A percentile compares a stretch with the other conserved stretches of the same genome.
These are phyloP conservation scores for Murraya koenigii DNA, from an alignment of 345 rosid genomes.

Conservation along the genomic window DNA sequence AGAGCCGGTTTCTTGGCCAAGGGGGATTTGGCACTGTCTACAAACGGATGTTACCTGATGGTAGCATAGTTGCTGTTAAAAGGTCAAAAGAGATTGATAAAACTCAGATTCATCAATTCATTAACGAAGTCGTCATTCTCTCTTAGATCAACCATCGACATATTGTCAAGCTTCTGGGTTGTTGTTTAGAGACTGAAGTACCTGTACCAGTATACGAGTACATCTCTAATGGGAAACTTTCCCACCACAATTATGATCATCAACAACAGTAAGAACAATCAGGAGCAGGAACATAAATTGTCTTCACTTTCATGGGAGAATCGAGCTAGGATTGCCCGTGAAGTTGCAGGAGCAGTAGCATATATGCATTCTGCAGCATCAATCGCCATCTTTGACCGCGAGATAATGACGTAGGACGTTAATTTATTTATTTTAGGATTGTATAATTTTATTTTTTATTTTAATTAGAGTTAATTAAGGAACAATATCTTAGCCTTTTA, in stretches of 20 bases:
- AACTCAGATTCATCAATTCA: no score
- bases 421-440: no score
- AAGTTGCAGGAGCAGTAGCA: slow-evolving; percentile 30
- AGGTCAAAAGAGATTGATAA: slow-evolving; percentile 9
- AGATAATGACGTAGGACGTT: no score
- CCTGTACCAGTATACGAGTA: no score
- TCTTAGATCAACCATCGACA: no score
- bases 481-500: no score
- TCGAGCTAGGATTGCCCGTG: slow-evolving; percentile 28
- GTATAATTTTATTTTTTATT: no score
- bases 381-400: slow-evolving; percentile 27
- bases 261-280: no score
- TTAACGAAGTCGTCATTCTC: no score
- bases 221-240: slow-evolving; percentile 25
- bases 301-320: slow-evolving; percentile 23
- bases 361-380: slow-evolving; percentile 33
- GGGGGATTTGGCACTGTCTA: slow-evolving; percentile 22
- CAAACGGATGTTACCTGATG: neutral
- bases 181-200: no score
- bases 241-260: neutral
- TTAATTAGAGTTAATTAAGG: no score
- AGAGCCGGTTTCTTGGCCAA: slow-evolving; percentile 21
- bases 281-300: neutral
- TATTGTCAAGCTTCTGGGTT: no score
- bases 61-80: slow-evolving; percentile 7